Conservation (phyloP, 768 basidiomycete species). For the Hypholoma fasciculare region DNA sequence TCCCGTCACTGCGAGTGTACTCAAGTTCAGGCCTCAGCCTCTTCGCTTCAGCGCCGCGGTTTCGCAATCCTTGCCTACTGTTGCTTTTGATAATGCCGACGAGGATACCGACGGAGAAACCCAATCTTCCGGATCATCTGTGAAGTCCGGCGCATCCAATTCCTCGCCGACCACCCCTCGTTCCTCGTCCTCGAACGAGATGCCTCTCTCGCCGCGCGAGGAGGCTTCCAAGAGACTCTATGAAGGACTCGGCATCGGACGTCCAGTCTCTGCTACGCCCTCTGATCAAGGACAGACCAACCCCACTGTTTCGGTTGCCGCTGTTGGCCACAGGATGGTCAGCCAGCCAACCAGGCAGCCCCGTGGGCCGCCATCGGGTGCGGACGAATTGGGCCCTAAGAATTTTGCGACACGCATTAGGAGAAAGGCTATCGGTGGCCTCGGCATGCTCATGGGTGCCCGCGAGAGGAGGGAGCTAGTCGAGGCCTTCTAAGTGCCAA, state of each 20-base stretch:
- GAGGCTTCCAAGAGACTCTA: constrained; percentile 86
- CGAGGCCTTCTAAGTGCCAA: constrained; percentile 59
- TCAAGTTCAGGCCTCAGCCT: constrained; percentile 63
- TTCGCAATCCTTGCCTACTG: constrained; percentile 53
- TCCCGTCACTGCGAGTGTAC: constrained; percentile 21
- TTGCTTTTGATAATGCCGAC: constrained; percentile 55
- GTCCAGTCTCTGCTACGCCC: constrained; percentile 50
- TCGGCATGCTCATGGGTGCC: constrained; percentile 78
- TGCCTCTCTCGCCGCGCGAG: constrained; percentile 80
- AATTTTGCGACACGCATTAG: constrained; percentile 88
- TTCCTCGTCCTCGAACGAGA: constrained; percentile 61
- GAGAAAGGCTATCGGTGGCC: constrained; percentile 80
- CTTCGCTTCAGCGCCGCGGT: constrained; percentile 57
- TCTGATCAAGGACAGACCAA: constrained; percentile 36
- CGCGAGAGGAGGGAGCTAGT: constrained; percentile 78
- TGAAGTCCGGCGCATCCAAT: constrained; percentile 43
- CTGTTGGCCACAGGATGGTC: constrained; percentile 55
- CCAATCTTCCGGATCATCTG: constrained; percentile 61
- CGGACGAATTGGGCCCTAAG: constrained; percentile 84
- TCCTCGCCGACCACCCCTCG: constrained; percentile 81
- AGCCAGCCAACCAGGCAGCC: constrained; percentile 84
- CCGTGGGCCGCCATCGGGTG: constrained; percentile 82
- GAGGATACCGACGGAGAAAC: constrained; percentile 57
- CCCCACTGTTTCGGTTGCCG: constrained; percentile 29
- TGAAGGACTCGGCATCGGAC: constrained; percentile 85